A percentile compares a stretch with the other conserved stretches of the same genome.
These are phyloP conservation scores for Clitocybe nebularis DNA, from an alignment of 1,284 basidiomycete species.

Conservation along the genomic window DNA sequence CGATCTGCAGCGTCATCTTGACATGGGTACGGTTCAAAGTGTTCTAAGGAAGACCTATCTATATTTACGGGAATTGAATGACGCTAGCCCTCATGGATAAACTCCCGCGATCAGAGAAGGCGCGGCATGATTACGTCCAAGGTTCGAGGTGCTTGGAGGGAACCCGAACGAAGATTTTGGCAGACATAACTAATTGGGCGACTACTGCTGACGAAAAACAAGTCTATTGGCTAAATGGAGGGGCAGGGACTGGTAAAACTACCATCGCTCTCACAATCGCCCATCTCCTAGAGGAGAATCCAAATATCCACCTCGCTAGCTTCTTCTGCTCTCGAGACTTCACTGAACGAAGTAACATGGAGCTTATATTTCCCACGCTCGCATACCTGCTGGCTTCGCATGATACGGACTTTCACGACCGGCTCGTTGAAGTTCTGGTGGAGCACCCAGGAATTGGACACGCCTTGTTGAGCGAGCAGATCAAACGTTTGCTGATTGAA, in stretches of 20 bases:
- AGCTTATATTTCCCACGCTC: background rate
- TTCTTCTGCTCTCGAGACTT: background rate
- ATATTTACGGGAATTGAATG: too few species aligned
- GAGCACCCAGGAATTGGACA: background rate
- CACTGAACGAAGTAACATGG: background rate
- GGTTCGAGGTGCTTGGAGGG: conserved; percentile 18
- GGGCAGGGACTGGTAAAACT: conserved; percentile 3
- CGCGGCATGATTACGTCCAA: background rate
- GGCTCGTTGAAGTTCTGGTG: background rate
- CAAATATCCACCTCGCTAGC: background rate
- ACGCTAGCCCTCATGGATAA: background rate
- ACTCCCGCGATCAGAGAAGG: background rate
- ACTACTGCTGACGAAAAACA: background rate
- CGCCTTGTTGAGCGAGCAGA: background rate
- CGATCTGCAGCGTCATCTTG: too few species aligned
- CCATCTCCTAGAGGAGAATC: background rate
- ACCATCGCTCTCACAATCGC: conserved; percentile 2
- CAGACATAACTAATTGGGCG: background rate
- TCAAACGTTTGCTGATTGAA: background rate
- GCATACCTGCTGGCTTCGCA: background rate
- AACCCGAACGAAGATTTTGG: background rate
- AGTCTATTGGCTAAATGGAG: background rate
- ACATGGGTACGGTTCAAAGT: too few species aligned
- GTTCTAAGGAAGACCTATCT: too few species aligned
- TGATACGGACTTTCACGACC: background rate